Evolutionary conservation across 1,284 basidiomycete genomes (phyloP).

Genomic region (Coniferiporia weirii): DNA sequence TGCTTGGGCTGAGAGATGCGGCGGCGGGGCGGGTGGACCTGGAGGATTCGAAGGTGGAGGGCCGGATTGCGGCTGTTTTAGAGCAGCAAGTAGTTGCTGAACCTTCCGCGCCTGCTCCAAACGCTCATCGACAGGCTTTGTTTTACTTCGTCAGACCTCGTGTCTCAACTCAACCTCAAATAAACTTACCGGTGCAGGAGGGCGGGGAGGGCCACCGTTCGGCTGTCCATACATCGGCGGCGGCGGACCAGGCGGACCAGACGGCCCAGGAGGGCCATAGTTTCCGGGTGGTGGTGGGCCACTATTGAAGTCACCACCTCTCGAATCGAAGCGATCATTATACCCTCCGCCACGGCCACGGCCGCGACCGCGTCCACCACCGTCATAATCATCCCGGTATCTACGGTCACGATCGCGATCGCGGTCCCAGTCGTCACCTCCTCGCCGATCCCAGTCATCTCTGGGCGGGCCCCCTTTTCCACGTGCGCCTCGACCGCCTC

Average conservation of each 20-base stretch:
- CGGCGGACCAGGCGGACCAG: conserved; percentile 25
- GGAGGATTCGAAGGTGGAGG: conserved; percentile 32
- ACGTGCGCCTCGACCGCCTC: conserved; percentile 26
- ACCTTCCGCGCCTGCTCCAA: conserved; percentile 79
- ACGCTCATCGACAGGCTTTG: conserved; percentile 54
- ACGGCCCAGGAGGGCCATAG: conserved; percentile 23
- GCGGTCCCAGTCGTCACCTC: conserved; percentile 28
- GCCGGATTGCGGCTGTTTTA: conserved; percentile 60
- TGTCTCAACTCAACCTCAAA: background rate
- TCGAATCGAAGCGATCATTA: conserved; percentile 33
- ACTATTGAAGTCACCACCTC: conserved; percentile 24
- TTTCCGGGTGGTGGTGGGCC: conserved; percentile 16
- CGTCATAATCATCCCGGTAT: conserved; percentile 34
- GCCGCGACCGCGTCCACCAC: conserved; percentile 33
- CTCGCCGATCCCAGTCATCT: conserved; percentile 42
- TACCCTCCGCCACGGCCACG: conserved; percentile 30
- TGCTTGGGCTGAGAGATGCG: conserved; percentile 25
- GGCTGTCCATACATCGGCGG: conserved; percentile 29
- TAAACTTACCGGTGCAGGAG: conserved; percentile 8
- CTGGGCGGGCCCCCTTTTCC: conserved; percentile 43
- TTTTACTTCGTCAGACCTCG: background rate
- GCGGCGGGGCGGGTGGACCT: conserved; percentile 32
- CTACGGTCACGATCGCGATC: conserved; percentile 45
- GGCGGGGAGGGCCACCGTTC: conserved; percentile 2
- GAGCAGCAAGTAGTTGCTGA: conserved; percentile 71